These are phyloP conservation scores for Globisporangium sylvaticum DNA, from an alignment of 352 stramenopile species.

Conservation along the genomic window DNA sequence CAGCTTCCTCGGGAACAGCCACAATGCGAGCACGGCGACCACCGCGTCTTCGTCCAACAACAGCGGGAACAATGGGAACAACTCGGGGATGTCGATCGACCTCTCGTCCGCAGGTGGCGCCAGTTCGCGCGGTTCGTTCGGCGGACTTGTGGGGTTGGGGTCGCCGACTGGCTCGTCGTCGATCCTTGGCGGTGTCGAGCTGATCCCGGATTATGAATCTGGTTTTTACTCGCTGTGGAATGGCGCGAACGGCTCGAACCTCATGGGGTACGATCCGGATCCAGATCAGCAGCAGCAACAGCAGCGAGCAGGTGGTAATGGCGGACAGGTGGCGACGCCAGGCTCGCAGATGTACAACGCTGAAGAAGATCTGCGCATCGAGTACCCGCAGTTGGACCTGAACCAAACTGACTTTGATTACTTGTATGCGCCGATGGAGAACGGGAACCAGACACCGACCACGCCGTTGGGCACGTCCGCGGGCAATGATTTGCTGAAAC, in stretches of 20 bases:
- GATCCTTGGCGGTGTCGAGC: slow-evolving; percentile 53
- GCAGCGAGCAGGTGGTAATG: not conserved
- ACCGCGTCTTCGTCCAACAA: slow-evolving; percentile 6
- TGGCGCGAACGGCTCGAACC: slow-evolving; percentile 27
- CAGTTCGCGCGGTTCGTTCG: slow-evolving; percentile 7
- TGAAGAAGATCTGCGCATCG: slow-evolving; percentile 74
- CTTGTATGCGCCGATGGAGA: slow-evolving; percentile 58
- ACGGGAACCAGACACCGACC: slow-evolving; percentile 35
- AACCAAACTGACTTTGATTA: slow-evolving; percentile 77
- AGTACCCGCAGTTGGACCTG: slow-evolving; percentile 61
- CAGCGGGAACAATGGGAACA: slow-evolving; percentile 2
- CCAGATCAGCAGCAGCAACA: slow-evolving; percentile 21
- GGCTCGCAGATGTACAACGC: slow-evolving; percentile 30
- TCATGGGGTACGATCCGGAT: slow-evolving; percentile 54
- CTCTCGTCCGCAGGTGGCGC: not conserved
- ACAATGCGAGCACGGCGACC: not conserved
- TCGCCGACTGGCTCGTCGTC: slow-evolving; percentile 29
- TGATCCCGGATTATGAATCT: slow-evolving; percentile 69
- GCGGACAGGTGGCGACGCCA: not conserved
- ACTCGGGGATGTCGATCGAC: slow-evolving; percentile 13
- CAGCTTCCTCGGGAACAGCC: not conserved
- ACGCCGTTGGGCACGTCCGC: slow-evolving; percentile 33
- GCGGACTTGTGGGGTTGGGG: slow-evolving; percentile 13
- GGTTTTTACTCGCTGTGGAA: slow-evolving; percentile 74
- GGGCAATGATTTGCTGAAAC: slow-evolving; percentile 27